These are phyloP conservation scores for Pichia thaimueangensis DNA, from an alignment of 805 yeast genomes.

Conservation along the genomic window DNA sequence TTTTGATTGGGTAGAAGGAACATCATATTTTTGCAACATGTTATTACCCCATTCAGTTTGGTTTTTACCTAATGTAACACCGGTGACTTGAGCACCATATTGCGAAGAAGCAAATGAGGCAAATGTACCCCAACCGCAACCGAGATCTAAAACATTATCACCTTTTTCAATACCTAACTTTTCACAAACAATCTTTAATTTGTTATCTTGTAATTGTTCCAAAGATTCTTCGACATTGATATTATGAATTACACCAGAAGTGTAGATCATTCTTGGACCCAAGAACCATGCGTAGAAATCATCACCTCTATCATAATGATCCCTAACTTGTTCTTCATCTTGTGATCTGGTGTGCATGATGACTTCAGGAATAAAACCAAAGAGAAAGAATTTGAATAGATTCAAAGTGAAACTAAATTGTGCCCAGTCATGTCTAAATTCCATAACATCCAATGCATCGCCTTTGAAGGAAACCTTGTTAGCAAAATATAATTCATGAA, in stretches of 20 bases:
- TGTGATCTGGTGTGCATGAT: conserved; percentile 87
- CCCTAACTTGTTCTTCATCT: conserved; percentile 95
- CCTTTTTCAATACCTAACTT: conserved; percentile 69
- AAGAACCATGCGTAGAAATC: conserved; percentile 91
- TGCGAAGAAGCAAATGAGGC: conserved; percentile 77
- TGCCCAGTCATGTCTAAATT: conserved; percentile 90
- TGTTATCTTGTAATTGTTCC: conserved; percentile 82
- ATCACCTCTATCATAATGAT: conserved; percentile 93
- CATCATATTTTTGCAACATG: conserved; percentile 61
- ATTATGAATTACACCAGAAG: conserved; percentile 78
- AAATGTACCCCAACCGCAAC: conserved; percentile 96
- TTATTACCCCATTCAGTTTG: conserved; percentile 87
- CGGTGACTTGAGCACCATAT: conserved; percentile 82
- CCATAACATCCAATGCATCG: conserved; percentile 76
- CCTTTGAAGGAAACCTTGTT: conserved; percentile 84
- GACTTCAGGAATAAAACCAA: conserved; percentile 90
- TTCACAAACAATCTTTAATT: conserved; percentile 80
- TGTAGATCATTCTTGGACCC: conserved; percentile 92
- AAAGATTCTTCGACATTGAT: conserved; percentile 65
- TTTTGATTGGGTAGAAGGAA: conserved; percentile 59
- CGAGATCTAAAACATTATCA: conserved; percentile 74
- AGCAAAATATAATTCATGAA: conserved; percentile 81
- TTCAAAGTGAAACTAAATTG: conserved; percentile 69
- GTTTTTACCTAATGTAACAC: conserved; percentile 83
- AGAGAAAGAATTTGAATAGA: conserved; percentile 70